These are phyloP conservation scores for Luffa aegyptiaca DNA, from an alignment of 306 rosid species.

Conservation along the genomic window DNA sequence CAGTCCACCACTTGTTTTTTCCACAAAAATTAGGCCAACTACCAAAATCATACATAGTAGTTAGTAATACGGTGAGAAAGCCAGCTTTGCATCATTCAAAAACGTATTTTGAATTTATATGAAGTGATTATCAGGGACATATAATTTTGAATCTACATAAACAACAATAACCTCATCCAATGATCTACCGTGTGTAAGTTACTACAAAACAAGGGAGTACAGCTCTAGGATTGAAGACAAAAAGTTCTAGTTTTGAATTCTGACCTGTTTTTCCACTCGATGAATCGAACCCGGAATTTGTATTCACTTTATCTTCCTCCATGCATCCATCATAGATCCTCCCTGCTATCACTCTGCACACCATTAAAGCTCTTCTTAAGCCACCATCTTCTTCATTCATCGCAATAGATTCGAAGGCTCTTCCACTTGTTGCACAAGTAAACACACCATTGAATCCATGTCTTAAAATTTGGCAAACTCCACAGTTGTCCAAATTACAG, in stretches of 20 bases:
- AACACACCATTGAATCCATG: slow-evolving; percentile 39
- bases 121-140: no score
- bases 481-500: slow-evolving; percentile 33
- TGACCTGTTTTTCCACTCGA: slow-evolving; percentile 22
- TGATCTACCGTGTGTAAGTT: slow-evolving; percentile 8
- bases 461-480: slow-evolving; percentile 41
- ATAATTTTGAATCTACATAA: no score
- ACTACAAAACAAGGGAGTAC: slow-evolving; percentile 55
- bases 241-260: slow-evolving; percentile 23
- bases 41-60: background rate
- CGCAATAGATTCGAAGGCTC: slow-evolving; percentile 30
- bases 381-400: slow-evolving; percentile 1
- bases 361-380: slow-evolving; percentile 29
- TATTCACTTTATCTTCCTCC: slow-evolving; percentile 19
- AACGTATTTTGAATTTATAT: no score
- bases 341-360: slow-evolving; percentile 70
- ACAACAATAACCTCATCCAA: no score
- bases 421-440: slow-evolving; percentile 32
- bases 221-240: slow-evolving; percentile 33
- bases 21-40: background rate
- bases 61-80: no score
- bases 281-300: slow-evolving; percentile 28
- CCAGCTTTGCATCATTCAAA: no score
- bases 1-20: background rate
- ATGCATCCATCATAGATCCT: slow-evolving; percentile 17